Evolutionary conservation across 805 yeast species (phyloP), one percentile per base, ranked within the genome.

Genomic region (Candida golubevii): DNA sequence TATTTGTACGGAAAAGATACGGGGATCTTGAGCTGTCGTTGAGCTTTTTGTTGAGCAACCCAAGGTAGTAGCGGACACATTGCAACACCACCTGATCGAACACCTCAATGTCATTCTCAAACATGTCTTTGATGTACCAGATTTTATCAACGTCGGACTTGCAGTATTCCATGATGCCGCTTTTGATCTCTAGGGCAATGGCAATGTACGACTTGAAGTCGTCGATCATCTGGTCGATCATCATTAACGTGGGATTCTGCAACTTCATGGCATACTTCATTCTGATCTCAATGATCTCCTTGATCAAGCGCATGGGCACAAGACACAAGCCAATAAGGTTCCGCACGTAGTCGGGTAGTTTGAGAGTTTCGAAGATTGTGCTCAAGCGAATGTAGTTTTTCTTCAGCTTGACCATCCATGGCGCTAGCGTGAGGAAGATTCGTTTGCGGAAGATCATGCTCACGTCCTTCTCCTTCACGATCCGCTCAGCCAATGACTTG

Each of bases 221-320:
- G 37, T 80, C 89, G 48, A 91, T 78, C 77, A 88, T 84, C 65
- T 91, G 97, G 63, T 93, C 99, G 54, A 93, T 87, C 83, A 88
- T 87, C 89, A 88, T 85, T 81, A 90, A 79, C 0, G 97, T 89
- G 1, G 97, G 96, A 55, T 84, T 85, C 41, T 77, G 79, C 38
- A 91, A 66, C 57, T 84, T 85, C 60, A 78, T 74, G 2, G 97
- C 96, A 60, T 87, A 89, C 1, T 75, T 69, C 36, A 91, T 69
- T 52, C 97, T 75, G 35, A 86, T 77, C 31, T 76, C 75, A 35
- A 90, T 83, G 41, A 88, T 77, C 55, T 88, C 96, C 56, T 83
- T 84, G 55, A 89, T 82, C 36, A 93, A 69, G 49, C 79, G 80
- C 55, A 88, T 73, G 0, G 98, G 97, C 49, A 93, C 86, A 42